These are phyloP conservation scores for Phoma herbarum DNA, from an alignment of 2,329 filamentous ascomycete species.

Conservation along the genomic window DNA sequence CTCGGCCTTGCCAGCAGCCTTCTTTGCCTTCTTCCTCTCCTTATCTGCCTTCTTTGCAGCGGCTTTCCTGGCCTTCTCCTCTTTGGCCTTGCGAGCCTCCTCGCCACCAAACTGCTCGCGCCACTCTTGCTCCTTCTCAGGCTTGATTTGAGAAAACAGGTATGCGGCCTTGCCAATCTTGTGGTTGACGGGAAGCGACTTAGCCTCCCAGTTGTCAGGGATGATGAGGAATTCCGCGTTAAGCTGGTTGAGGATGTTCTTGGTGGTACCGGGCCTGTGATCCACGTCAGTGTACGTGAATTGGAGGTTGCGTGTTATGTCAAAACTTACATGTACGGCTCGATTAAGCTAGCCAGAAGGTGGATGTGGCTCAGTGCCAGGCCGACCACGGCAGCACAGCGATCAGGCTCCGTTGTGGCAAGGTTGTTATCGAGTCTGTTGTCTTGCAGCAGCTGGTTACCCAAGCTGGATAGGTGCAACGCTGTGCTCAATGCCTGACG, in stretches of 20 bases:
- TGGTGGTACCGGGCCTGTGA: conserved; percentile 54
- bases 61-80: conserved; percentile 70
- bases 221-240: conserved; percentile 66
- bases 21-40: conserved; percentile 66
- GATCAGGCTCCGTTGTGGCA: conserved; percentile 66
- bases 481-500: conserved; percentile 71
- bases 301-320: neutral
- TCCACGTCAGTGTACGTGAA: conserved; percentile 15
- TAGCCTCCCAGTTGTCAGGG: conserved; percentile 57
- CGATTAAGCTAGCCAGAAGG: conserved; percentile 79
- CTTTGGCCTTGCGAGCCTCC: conserved; percentile 72
- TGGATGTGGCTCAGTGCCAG: conserved; percentile 85
- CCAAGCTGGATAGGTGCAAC: conserved; percentile 70
- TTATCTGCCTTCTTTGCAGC: conserved; percentile 70
- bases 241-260: conserved; percentile 80
- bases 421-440: conserved; percentile 68
- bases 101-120: conserved; percentile 75
- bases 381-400: conserved; percentile 72
- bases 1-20: conserved; percentile 72
- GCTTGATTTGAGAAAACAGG: conserved; percentile 84
- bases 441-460: conserved; percentile 68
- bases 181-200: conserved; percentile 68
- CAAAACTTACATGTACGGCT: conserved; percentile 74
- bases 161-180: conserved; percentile 81
- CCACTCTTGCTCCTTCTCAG: conserved; percentile 85